Conservation (phyloP, 2,329 filamentous ascomycete species). For the Neonectria coccinea region DNA sequence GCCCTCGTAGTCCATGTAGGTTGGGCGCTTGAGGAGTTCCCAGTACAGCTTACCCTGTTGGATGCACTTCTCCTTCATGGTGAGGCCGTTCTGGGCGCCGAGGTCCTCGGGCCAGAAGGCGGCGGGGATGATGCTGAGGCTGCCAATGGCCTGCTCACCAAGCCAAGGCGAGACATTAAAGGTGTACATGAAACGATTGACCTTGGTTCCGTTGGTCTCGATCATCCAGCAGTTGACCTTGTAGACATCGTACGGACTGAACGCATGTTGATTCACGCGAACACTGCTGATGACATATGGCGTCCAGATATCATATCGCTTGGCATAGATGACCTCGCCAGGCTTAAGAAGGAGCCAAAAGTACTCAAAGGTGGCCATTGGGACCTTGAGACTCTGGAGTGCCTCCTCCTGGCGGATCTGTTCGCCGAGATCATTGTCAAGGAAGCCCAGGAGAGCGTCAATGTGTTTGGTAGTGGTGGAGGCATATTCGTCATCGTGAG, state of each 20-base stretch:
- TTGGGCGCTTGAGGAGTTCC: constrained; percentile 59
- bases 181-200: constrained; percentile 54
- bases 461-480: constrained; percentile 58
- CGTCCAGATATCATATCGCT: constrained; percentile 54
- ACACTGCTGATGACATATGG: constrained; percentile 57
- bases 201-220: constrained; percentile 48
- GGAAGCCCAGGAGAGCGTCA: constrained; percentile 58
- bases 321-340: constrained; percentile 58
- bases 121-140: constrained; percentile 57
- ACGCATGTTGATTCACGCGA: constrained; percentile 24
- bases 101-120: constrained; percentile 56
- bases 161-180: constrained; percentile 54
- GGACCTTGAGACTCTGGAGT: constrained; percentile 52
- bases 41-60: constrained; percentile 59
- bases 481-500: constrained; percentile 56
- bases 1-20: constrained; percentile 61
- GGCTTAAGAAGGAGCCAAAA: constrained; percentile 62
- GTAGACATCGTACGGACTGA: constrained; percentile 35
- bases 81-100: constrained; percentile 45
- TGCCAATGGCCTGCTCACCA: constrained; percentile 58
- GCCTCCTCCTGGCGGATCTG: constrained; percentile 55
- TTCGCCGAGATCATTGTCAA: constrained; percentile 54
- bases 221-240: constrained; percentile 58
- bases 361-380: constrained; percentile 58
- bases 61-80: constrained; percentile 54